Evolutionary conservation across 441 rosid genomes (phyloP).

Genomic region (Lepidium campestre): DNA sequence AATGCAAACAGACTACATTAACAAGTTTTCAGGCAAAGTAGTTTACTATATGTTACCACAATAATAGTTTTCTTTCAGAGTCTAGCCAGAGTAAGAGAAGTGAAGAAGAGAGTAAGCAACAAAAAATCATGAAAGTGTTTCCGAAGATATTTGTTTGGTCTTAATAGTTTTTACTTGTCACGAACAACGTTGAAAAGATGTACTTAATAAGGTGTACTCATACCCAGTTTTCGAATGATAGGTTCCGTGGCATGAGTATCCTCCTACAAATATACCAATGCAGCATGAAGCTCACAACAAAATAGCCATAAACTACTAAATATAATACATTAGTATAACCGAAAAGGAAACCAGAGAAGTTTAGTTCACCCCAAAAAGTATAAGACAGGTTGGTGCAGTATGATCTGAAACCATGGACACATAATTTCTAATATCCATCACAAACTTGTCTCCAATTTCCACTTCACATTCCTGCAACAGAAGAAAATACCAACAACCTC

Average conservation of each 20-base stretch:
- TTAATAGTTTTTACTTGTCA: neutral
- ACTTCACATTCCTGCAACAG: constrained; percentile 34
- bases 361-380: constrained; percentile 65
- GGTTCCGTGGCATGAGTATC: constrained; percentile 35
- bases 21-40: neutral
- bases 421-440: constrained; percentile 52
- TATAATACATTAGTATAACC: constrained; percentile 1
- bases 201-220: constrained; percentile 22
- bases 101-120: neutral
- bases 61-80: neutral
- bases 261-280: constrained; percentile 38
- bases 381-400: constrained; percentile 53
- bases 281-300: neutral
- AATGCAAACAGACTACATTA: constrained; percentile 3
- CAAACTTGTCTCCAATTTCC: constrained; percentile 43
- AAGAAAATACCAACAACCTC: neutral
- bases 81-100: neutral
- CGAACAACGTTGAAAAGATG: neutral
- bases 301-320: constrained; percentile 5
- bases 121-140: neutral
- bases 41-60: neutral
- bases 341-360: constrained; percentile 1
- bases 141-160: neutral
- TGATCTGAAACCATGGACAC: constrained; percentile 46
- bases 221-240: constrained; percentile 60